Evolutionary conservation across 306 rosid genomes (phyloP).

Genomic region (Ormosia emarginata): DNA sequence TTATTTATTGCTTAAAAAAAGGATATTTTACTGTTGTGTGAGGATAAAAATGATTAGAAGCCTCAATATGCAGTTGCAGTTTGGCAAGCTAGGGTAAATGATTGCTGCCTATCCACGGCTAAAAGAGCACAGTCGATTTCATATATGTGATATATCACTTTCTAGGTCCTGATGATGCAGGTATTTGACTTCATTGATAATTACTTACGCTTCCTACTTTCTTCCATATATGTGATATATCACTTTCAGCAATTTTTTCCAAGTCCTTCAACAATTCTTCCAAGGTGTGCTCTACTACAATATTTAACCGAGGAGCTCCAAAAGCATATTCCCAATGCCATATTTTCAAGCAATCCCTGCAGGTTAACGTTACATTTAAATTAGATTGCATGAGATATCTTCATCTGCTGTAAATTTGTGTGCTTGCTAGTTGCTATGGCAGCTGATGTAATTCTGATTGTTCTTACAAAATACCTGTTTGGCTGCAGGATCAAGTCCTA

Average conservation of each 20-base stretch:
- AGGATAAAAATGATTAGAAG: constrained; percentile 12
- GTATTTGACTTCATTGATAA: constrained; percentile 38
- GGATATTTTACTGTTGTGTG: background rate
- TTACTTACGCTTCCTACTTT: background rate
- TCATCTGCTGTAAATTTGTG: background rate
- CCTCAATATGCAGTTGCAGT: constrained; percentile 54
- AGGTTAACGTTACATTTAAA: constrained; percentile 49
- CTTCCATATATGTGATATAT: background rate
- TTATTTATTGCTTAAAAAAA: background rate
- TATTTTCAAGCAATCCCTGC: constrained; percentile 92
- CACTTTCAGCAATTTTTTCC: constrained; percentile 16
- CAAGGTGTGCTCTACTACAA: constrained; percentile 74
- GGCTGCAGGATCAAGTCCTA: constrained; percentile 74
- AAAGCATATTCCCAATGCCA: constrained; percentile 71
- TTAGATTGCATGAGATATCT: constrained; percentile 1
- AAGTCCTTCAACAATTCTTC: constrained; percentile 82
- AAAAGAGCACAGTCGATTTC: constrained; percentile 63
- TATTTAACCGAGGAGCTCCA: constrained; percentile 81
- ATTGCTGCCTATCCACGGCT: constrained; percentile 70
- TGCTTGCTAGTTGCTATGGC: constrained; percentile 1
- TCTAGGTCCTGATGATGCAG: constrained; percentile 95
- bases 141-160: too few species aligned
- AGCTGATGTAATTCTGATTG: constrained; percentile 5
- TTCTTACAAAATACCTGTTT: constrained; percentile 21
- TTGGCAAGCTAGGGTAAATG: constrained; percentile 79